phyloP scores from a whole-genome alignment of 768 basidiomycete genomes.

The Agaricus subrufescens region DNA sequence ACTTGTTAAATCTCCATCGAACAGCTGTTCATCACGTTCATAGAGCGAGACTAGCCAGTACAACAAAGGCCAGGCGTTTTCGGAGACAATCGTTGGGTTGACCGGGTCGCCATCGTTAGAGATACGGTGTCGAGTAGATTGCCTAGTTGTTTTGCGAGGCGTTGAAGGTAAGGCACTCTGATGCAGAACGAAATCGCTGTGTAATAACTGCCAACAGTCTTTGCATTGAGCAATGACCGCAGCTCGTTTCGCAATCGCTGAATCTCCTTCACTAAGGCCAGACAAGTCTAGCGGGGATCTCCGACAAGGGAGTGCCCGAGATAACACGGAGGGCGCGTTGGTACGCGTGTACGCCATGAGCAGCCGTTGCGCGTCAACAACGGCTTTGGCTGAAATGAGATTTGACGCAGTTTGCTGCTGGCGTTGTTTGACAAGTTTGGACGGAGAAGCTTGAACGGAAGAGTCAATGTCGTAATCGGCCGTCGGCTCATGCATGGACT shows the following conservation, averaged over 20 bases:
- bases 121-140: background rate
- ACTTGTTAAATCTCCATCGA: conserved; percentile 32
- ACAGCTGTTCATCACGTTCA: conserved; percentile 55
- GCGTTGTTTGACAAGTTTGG: conserved; percentile 39
- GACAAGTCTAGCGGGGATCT: conserved; percentile 14
- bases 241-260: conserved; percentile 52
- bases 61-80: conserved; percentile 68
- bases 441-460: conserved; percentile 37
- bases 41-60: conserved; percentile 65
- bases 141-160: conserved; percentile 31
- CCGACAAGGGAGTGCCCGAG: conserved; percentile 47
- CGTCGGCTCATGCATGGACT: conserved; percentile 33
- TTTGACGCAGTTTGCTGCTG: conserved; percentile 32
- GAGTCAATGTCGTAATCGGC: conserved; percentile 19
- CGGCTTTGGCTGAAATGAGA: conserved; percentile 38
- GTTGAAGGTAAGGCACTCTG: conserved; percentile 21
- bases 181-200: conserved; percentile 39
- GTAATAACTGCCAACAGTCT: conserved; percentile 60
- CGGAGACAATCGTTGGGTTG: conserved; percentile 39
- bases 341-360: conserved; percentile 53
- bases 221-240: conserved; percentile 47
- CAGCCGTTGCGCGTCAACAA: conserved; percentile 46
- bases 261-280: conserved; percentile 41
- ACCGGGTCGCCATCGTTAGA: conserved; percentile 15
- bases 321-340: conserved; percentile 49